Evolutionary conservation across 2,329 filamentous ascomycete species (phyloP), one percentile per base, ranked within the genome.

Genomic region (Phyllosticta capitalensis): DNA sequence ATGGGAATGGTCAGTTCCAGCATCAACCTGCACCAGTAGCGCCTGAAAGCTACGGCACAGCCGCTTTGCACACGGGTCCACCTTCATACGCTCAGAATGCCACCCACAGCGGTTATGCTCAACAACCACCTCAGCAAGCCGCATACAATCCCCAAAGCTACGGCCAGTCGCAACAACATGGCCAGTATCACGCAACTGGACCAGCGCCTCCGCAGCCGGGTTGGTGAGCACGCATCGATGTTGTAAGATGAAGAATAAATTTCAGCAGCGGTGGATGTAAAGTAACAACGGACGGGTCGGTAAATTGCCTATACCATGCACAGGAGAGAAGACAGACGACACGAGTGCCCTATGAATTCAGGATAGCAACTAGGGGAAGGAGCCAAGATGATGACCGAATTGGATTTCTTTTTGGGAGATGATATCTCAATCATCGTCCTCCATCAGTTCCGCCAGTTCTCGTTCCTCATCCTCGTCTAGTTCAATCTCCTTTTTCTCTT

Each of bases 401-500:
- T 45, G 38, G 38, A 45, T 45, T 20, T 45, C 33, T 53, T 26
- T 26, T 26, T 26, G 24, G 24, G 7, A 26, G 24, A 26, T 26
- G 24, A 7, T 7, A 26, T 21, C 14, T 53, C 49, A 81, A 63
- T 89, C 86, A 65, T 83, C 80, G 63, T 90, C 86, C 60, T 86
- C 90, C 89, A 99, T 89, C 70, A 99, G 75, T 64, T 92, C 94
- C 14, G 90, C 92, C 64, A 99, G 78, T 72, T 97, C 94, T 4
- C 88, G 87, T 73, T 97, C 92, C 72, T 99, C 94, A 66, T 97
- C 92, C 12, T 84, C 87, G 5, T 91, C 96, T 73, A 96, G 76
- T 68, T 85, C 62, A 48, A 76, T 71, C 5, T 78, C 76, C 58
- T 81, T 80, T 56, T 75, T 75, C 61, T 76, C 72, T 56, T 75